Base-by-base conservation (phyloP, 129 eudicot genomes). In the Apium graveolens region DNA sequence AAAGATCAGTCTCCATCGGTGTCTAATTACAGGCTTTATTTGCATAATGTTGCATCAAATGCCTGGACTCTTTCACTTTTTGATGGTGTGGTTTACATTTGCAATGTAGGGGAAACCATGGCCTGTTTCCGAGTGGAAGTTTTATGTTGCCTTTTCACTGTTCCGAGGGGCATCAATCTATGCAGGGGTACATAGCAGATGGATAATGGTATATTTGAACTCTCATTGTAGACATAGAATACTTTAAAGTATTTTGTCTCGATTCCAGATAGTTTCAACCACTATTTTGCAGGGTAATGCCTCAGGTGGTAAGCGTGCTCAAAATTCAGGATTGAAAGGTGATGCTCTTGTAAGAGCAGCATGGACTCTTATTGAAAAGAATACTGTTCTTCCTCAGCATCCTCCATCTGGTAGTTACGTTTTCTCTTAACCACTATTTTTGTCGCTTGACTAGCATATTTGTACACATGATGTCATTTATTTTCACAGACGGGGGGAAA, bases 101-200 rank as follows among this genome's bases (percentile, higher is more conserved):
- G 73, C 43, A 62, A 81, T 87, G n/a, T 76, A 95, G 99, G 91
- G 93, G 80, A 95, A 86, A 79, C 91, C 92, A 62, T 95, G 99
- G 99, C 99, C 97, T 62, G 85, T 83, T 73, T 78, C 85, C 82
- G 87, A 86, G 45, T 95, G 99, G 99, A 95, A 95, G 79, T 95
- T 95, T 75, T 95, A 95, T 80, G 81, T 95, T 81, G 96, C 97
- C 70, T 95, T 95, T 82, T 95, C 99, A 38, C 76, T 95, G 78
- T 95, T 95, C 75, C 97, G 99, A 77, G 97, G 94, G 65, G 99
- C 99, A 79, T 92, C 99, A 71, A 95, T 95, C 55, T 89, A 82
- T 84, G 99, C 99, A 43, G 99, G 99, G 79, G 87, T 95, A 44
- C 97, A 95, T 80, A 82, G 76, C 81, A 86, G 99, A 90, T 95